Base-by-base conservation (phyloP, 2,329 filamentous ascomycete genomes). In the Bisporella sp. region DNA sequence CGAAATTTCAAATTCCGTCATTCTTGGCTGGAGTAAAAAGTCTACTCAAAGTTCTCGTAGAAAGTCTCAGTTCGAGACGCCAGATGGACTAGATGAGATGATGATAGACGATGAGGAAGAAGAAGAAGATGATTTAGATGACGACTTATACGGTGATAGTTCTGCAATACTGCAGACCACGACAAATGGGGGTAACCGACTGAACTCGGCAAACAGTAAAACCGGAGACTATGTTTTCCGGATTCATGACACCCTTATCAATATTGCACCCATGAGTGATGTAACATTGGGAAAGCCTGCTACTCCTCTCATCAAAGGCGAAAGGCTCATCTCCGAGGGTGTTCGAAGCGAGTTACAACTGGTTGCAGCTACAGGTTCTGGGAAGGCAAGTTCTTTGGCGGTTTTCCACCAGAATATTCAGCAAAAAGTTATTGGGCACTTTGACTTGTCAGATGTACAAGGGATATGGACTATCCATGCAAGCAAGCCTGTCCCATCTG, bases 391-490 rank as follows among this genome's bases (percentile, higher is more conserved):
- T 4, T 79, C 84, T 1, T 69, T 99, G 37, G 84, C 88, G 5
- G 75, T 93, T 41, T 71, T 97, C 50, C 90, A 88, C 62, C 80
- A 84, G 54, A 81, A 88, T 54, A 81, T 97, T 48, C 82, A 88
- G 49, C 88, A 90, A 1, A 79, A 78, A 49, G 77, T 86, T 29
- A 77, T 87, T 13, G 84, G 83, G 1, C 78, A 81, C 28, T 84
- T 88, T 58, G 79, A 85, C 45, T 83, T 93, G 45, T 80, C 86
- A 2, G 82, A 85, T 58, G 86, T 86, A 1, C 77, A 84, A 51
- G 84, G 83, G 1, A 77, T 95, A 52, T 97, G 92, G 92, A 86
- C 89, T 42, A 79, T 95, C 62, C 79, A 76, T 56, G 83, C 81
- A 7, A 84, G 81, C 56, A 86, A 82, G 61, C 76, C 83, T 11